Evolutionary conservation across 2,329 filamentous ascomycete genomes (phyloP), one percentile per base, ranked within the genome.

Genomic region (Colletotrichum horii): DNA sequence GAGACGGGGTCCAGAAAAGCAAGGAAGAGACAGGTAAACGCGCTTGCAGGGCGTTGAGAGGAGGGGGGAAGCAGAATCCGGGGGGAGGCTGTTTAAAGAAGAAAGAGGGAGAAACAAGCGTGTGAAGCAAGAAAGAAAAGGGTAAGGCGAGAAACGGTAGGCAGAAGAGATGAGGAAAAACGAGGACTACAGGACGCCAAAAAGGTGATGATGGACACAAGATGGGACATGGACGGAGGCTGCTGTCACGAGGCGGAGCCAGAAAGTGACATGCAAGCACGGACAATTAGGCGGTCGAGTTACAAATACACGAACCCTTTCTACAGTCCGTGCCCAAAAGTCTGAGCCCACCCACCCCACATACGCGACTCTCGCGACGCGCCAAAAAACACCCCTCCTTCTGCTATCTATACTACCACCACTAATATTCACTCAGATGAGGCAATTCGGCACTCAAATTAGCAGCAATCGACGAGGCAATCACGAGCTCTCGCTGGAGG

Each of bases 211-310:
- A 52, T 66, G 61, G 43, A 52, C 26, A 73, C 61, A 52, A 48
- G 64, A 73, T 69, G 56, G 61, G 65, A 55, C 38, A 30, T 30
- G 28, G 58, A 52, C 55, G 34, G 26, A 65, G 66, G 66, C 66
- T 52, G n/a, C 43, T 76, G 74, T 76, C 74, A 76, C 60, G 71
- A 48, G 74, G 74, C 66, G 66, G 52, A 76, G 71, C 38, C 36
- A 66, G 36, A 62, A 75, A 65, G 73, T 60, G 58, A 69, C 70
- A 74, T 74, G 65, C 64, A 26, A 74, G 74, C 70, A 76, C 74
- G 66, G 74, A 76, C 68, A 19, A 62, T 52, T 61, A 55, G 56
- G 55, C 48, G 58, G 30, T 32, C 60, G 32, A 38, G 60, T 64
- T 38, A 38, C 52, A 67, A 55, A 67, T 68, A 43, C 66, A 38